A percentile compares a stretch with the other conserved stretches of the same genome.
Conservation (phyloP, 2,329 filamentous ascomycete genomes). For the Lachnum nothofagi region DNA sequence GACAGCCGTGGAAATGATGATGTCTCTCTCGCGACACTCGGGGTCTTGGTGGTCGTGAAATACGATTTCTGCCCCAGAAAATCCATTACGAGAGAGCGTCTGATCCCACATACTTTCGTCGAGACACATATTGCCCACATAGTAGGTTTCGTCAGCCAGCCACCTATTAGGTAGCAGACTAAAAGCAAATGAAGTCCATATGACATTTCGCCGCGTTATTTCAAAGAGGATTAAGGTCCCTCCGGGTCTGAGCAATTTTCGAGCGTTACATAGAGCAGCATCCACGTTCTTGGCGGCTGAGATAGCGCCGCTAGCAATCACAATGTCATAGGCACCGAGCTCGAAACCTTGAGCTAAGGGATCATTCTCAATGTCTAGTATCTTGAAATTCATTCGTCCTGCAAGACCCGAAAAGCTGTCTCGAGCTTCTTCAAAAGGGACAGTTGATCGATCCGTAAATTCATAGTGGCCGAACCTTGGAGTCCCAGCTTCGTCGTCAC, state of each 20-base stretch:
- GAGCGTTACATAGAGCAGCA: conserved; percentile 23
- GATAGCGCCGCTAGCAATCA: conserved; percentile 20
- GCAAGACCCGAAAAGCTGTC: background rate
- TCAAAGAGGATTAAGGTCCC: conserved; percentile 29
- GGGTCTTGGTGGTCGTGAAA: conserved; percentile 4
- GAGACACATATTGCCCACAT: conserved; percentile 3
- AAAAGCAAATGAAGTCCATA: conserved; percentile 13
- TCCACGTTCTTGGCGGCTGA: conserved; percentile 19
- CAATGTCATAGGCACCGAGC: conserved; percentile 15
- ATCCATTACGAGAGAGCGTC: conserved; percentile 10
- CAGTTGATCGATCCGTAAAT: background rate
- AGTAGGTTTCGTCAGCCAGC: conserved; percentile 24
- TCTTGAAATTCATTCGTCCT: background rate
- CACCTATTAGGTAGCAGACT: conserved; percentile 36
- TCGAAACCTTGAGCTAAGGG: conserved; percentile 18
- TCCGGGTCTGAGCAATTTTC: conserved; percentile 28
- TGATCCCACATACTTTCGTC: background rate
- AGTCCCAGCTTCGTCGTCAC: too few species aligned
- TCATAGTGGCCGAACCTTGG: conserved; percentile 3
- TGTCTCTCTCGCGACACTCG: background rate
- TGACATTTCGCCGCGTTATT: background rate
- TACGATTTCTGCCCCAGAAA: conserved; percentile 27
- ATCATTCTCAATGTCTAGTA: conserved; percentile 8
- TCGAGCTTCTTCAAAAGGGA: background rate
- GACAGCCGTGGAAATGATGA: background rate